Percentiles rank a stretch among this genome's conserved stretches.
Evolutionary conservation across 1,284 basidiomycete genomes (phyloP).

Genomic region (Puccinia coronata): DNA sequence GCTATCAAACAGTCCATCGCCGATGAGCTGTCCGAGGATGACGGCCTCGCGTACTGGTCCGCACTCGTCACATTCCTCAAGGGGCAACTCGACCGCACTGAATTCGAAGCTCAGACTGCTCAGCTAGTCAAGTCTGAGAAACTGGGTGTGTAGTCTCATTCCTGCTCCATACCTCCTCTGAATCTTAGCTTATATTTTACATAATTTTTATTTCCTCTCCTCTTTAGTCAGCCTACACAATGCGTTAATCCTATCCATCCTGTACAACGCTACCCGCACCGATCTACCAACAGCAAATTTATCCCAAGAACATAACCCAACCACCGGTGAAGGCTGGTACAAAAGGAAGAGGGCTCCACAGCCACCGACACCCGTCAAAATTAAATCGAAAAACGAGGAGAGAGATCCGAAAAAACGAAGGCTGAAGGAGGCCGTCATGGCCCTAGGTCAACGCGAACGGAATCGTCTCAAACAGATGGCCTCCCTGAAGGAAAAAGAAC

Average conservation of each 20-base stretch:
- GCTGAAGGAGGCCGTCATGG: slow-evolving; percentile 53
- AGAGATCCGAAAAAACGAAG: slow-evolving; percentile 50
- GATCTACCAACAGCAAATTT: slow-evolving; percentile 52
- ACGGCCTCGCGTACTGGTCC: slow-evolving; percentile 58
- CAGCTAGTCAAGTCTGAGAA: slow-evolving; percentile 5
- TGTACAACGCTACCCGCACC: slow-evolving; percentile 59
- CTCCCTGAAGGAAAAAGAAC: slow-evolving; percentile 51
- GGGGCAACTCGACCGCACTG: slow-evolving; percentile 58
- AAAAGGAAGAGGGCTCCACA: slow-evolving; percentile 25
- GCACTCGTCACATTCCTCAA: slow-evolving; percentile 59
- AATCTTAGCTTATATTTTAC: background rate
- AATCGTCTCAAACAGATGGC: slow-evolving; percentile 53
- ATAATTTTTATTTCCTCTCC: background rate
- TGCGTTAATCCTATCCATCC: slow-evolving; percentile 60
- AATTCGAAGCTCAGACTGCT: slow-evolving; percentile 56
- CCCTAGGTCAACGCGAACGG: slow-evolving; percentile 53
- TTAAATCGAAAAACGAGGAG: slow-evolving; percentile 48
- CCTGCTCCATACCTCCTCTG: background rate
- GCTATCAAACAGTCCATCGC: slow-evolving; percentile 55
- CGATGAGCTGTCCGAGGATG: slow-evolving; percentile 50
- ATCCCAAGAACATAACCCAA: slow-evolving; percentile 24
- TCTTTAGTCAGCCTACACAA: slow-evolving; percentile 60
- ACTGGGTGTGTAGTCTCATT: background rate
- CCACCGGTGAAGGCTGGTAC: slow-evolving; percentile 54
- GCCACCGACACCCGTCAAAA: slow-evolving; percentile 9